phyloP scores from a whole-genome alignment of 495 filamentous ascomycete species.

The Parathielavia appendiculata region DNA sequence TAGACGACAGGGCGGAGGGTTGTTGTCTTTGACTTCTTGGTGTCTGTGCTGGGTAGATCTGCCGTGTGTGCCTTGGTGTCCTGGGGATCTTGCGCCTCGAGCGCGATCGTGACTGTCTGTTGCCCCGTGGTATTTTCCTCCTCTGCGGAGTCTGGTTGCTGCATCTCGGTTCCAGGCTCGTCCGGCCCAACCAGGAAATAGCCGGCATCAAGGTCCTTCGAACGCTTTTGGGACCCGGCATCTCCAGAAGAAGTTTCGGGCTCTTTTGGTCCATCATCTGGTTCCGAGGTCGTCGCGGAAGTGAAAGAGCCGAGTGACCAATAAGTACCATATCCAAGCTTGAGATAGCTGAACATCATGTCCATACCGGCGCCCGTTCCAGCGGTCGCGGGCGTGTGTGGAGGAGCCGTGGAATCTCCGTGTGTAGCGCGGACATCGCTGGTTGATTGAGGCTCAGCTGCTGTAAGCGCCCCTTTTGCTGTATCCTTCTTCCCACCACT shows the following conservation, averaged over 20 bases:
- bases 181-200: conserved; percentile 69
- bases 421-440: neutral
- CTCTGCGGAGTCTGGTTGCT: conserved; percentile 21
- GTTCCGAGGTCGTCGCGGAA: conserved; percentile 4
- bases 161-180: conserved; percentile 29
- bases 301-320: conserved; percentile 42
- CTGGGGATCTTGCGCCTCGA: conserved; percentile 34
- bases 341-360: conserved; percentile 47
- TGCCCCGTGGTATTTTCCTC: conserved; percentile 24
- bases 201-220: conserved; percentile 36
- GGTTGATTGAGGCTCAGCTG: neutral
- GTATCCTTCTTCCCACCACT: neutral
- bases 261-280: conserved; percentile 8
- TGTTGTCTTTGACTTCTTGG: conserved; percentile 42
- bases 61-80: conserved; percentile 6
- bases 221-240: neutral
- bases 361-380: conserved; percentile 30
- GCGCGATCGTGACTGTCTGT: conserved; percentile 49
- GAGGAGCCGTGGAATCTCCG: neutral
- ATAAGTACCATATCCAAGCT: conserved; percentile 52
- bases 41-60: conserved; percentile 22
- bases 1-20: conserved; percentile 68
- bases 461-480: neutral
- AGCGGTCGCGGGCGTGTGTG: neutral
- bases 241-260: neutral